These are phyloP conservation scores for Acephala macrosclerotiorum DNA, from an alignment of 2,329 filamentous ascomycete species.

Conservation along the genomic window DNA sequence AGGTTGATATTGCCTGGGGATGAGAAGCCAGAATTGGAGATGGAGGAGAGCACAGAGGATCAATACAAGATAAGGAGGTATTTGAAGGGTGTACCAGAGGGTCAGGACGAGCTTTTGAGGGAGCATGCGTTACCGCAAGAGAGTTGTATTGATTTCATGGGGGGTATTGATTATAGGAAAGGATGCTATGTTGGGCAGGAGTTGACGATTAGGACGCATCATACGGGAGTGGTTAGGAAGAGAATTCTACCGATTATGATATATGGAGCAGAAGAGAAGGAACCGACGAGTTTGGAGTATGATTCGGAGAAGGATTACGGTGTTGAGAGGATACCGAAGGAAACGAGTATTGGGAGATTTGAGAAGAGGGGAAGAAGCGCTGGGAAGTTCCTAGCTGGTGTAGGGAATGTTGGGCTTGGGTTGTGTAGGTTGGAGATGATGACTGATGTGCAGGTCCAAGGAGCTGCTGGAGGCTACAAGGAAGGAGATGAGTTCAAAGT, in stretches of 20 bases:
- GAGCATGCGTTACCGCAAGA: conserved; percentile 84
- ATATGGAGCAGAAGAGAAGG: conserved; percentile 59
- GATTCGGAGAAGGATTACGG: conserved; percentile 44
- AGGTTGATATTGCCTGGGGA: conserved; percentile 53
- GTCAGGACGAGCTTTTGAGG: conserved; percentile 76
- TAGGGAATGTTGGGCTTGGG: conserved; percentile 87
- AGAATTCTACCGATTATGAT: conserved; percentile 82
- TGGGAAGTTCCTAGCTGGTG: conserved; percentile 80
- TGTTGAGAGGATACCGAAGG: conserved; percentile 42
- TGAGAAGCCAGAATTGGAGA: conserved; percentile 40
- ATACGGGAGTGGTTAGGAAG: conserved; percentile 93
- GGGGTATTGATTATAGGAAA: conserved; percentile 90
- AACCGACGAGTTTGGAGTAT: conserved; percentile 56
- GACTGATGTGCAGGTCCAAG: conserved; percentile 79
- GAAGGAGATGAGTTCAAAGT: conserved; percentile 56
- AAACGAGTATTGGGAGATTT: conserved; percentile 58
- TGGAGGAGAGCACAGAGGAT: conserved; percentile 57
- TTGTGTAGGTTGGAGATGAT: conserved; percentile 90
- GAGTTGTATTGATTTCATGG: conserved; percentile 85
- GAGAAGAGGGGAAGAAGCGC: conserved; percentile 71
- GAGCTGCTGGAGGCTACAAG: conserved; percentile 60
- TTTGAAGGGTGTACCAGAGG: conserved; percentile 83
- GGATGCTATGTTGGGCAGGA: conserved; percentile 98
- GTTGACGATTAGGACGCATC: conserved; percentile 92
- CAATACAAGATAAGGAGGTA: conserved; percentile 81